Evolutionary conservation across 805 yeast species (phyloP).

Genomic region (Metschnikowia kunwiensis): DNA sequence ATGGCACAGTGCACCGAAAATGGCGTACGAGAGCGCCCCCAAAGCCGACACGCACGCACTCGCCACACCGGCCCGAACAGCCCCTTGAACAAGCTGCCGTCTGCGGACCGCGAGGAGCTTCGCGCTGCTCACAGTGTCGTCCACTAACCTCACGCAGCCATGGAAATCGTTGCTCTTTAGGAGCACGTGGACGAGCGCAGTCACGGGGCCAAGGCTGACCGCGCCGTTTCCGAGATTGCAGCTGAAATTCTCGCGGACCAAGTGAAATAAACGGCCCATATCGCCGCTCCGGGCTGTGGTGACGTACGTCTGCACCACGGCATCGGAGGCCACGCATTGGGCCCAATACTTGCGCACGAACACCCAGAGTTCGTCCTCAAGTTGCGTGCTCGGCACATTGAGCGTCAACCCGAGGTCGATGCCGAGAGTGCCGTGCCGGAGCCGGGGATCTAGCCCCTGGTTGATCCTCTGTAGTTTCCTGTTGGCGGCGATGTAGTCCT

Average conservation of each 20-base stretch:
- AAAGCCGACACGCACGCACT: background rate
- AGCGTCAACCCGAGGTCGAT: constrained; percentile 10
- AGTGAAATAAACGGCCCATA: constrained; percentile 9
- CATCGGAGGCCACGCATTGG: constrained; percentile 6
- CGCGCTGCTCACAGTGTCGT: constrained; percentile 10
- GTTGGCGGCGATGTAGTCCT: constrained; percentile 17
- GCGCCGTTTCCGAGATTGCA: background rate
- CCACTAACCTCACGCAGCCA: constrained; percentile 16
- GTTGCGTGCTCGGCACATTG: constrained; percentile 12
- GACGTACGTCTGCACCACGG: constrained; percentile 13
- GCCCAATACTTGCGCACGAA: constrained; percentile 15
- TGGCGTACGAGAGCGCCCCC: background rate
- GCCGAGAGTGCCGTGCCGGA: background rate
- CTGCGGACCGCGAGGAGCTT: background rate
- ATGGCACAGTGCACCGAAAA: background rate
- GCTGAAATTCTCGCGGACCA: constrained; percentile 12
- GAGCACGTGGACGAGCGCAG: constrained; percentile 12
- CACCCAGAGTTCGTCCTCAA: constrained; percentile 18
- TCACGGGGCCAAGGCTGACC: constrained; percentile 3
- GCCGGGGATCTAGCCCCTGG: constrained; percentile 4
- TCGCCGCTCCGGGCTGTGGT: constrained; percentile 5
- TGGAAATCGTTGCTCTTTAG: constrained; percentile 14
- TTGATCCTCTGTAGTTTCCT: constrained; percentile 14
- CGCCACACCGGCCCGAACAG: too few species aligned
- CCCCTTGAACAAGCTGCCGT: background rate